Conservation (phyloP, 2,329 filamentous ascomycete genomes). For the Cercospora zeina region DNA sequence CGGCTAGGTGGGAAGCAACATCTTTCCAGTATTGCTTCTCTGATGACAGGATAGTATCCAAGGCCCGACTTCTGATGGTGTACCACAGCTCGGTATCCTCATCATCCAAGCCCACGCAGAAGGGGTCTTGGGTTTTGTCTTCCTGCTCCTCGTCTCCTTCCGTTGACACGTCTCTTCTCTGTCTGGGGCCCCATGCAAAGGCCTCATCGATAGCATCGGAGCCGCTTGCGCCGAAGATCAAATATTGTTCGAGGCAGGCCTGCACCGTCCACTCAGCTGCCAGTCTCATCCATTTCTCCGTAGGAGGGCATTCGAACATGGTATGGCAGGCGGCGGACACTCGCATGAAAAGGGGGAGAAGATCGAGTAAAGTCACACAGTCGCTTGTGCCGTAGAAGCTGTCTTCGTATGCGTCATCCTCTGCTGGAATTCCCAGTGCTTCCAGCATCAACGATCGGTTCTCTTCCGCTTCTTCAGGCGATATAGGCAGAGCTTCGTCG, state of each 20-base stretch:
- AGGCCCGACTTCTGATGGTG: slow-evolving; percentile 39
- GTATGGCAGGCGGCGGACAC: slow-evolving; percentile 46
- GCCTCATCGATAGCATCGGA: slow-evolving; percentile 45
- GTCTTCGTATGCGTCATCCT: slow-evolving; percentile 32
- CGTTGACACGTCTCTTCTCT: slow-evolving; percentile 15
- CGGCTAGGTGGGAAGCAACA: slow-evolving; percentile 37
- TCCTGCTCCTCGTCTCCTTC: slow-evolving; percentile 27
- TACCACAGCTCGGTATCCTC: slow-evolving; percentile 43
- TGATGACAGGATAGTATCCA: slow-evolving; percentile 34
- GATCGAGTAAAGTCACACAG: slow-evolving; percentile 42
- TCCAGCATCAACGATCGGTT: slow-evolving; percentile 34
- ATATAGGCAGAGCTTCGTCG: slow-evolving; percentile 25
- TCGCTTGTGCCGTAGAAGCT: slow-evolving; percentile 42
- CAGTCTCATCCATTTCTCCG: slow-evolving; percentile 48
- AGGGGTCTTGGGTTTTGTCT: slow-evolving; percentile 17
- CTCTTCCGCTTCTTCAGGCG: slow-evolving; percentile 22
- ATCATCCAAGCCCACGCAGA: slow-evolving; percentile 31
- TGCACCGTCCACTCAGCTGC: slow-evolving; percentile 53
- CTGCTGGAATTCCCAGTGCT: slow-evolving; percentile 28
- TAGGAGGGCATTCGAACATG: slow-evolving; percentile 41
- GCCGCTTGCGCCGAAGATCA: slow-evolving; percentile 43
- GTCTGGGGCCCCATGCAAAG: slow-evolving; percentile 49
- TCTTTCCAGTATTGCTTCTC: slow-evolving; percentile 15
- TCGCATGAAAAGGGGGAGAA: slow-evolving; percentile 52
- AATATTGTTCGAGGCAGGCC: slow-evolving; percentile 52